Percentiles rank a stretch among this genome's conserved stretches.
Evolutionary conservation across 495 filamentous ascomycete genomes (phyloP).

Genomic region (Staphylotrichum tortipilum): DNA sequence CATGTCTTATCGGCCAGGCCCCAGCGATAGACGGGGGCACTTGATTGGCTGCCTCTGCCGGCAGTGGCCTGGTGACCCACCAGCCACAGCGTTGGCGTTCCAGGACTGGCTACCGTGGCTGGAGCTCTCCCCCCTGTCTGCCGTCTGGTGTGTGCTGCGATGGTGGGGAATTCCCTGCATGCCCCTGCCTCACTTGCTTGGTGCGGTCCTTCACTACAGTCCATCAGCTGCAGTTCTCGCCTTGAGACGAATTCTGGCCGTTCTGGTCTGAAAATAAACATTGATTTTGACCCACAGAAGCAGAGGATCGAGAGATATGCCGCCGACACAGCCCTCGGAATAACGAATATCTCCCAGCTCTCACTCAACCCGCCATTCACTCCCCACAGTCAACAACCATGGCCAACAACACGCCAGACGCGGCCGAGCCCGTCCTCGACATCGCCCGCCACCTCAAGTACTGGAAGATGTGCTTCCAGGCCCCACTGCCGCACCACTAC

Average conservation of each 20-base stretch:
- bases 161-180: not conserved
- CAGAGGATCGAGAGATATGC: too few species aligned
- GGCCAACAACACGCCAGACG: slow-evolving; percentile 10
- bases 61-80: not conserved
- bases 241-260: too few species aligned
- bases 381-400: slow-evolving; percentile 14
- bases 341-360: too few species aligned
- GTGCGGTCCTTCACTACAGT: too few species aligned
- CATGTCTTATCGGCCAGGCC: slow-evolving; percentile 10
- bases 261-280: too few species aligned
- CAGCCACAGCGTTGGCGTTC: slow-evolving; percentile 6
- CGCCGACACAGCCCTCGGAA: too few species aligned
- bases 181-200: too few species aligned
- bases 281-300: too few species aligned
- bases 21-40: not conserved
- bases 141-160: not conserved
- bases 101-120: slow-evolving; percentile 1
- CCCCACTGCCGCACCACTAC: slow-evolving; percentile 72
- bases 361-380: too few species aligned
- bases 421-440: slow-evolving; percentile 44
- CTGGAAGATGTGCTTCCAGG: slow-evolving; percentile 82
- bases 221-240: too few species aligned
- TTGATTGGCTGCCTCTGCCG: not conserved
- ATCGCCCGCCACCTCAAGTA: slow-evolving; percentile 75
- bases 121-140: not conserved